Base-by-base conservation (phyloP, 2,329 filamentous ascomycete species). In the Calonectria honghensis region DNA sequence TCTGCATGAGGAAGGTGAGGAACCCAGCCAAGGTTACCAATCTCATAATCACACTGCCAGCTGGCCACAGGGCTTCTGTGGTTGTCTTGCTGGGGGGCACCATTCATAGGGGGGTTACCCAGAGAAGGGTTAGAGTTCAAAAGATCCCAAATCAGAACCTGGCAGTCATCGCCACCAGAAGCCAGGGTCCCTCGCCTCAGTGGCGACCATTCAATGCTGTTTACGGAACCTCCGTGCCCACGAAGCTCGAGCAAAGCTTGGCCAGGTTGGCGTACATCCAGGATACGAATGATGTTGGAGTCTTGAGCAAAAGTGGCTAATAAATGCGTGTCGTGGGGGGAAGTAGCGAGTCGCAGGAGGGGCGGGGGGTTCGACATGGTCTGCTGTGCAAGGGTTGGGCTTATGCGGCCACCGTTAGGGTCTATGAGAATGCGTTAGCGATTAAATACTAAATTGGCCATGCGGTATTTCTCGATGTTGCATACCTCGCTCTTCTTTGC, bases 261-360 rank as follows among this genome's bases (percentile, higher is more conserved):
- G 7, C 97, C 97, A 0, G 97, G 97, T 85, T 99, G 97, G 64
- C 97, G 94, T 4, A 98, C 96, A 82, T 99, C 97, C 37, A 99
- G 92, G 70, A 99, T 98, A 63, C 97, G 95, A 82, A 99, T 96
- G 41, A 98, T 88, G 80, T 94, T 96, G 5, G 95, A 98, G 83
- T 98, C 97, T 82, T 96, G 94, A 24, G 97, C 96, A 84, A 99
- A 98, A 0, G 97, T 99, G n/a, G 96, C 96, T 45, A 99, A 91
- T 41, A 99, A 92, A 83, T 99, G 96, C 9, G 95, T 94, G 84
- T 99, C 97, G 81, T 98, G 96, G 1, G 97, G 97, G 1, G 96
- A 98, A 16, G 96, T 97, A 54, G 95, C 95, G 37, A 98, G 89
- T 70, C 95, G 92, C 72, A 98, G 88, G 50, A 98, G 88, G 1